Conservation (phyloP, 495 filamentous ascomycete species). For the Articulospora tetracladia region DNA sequence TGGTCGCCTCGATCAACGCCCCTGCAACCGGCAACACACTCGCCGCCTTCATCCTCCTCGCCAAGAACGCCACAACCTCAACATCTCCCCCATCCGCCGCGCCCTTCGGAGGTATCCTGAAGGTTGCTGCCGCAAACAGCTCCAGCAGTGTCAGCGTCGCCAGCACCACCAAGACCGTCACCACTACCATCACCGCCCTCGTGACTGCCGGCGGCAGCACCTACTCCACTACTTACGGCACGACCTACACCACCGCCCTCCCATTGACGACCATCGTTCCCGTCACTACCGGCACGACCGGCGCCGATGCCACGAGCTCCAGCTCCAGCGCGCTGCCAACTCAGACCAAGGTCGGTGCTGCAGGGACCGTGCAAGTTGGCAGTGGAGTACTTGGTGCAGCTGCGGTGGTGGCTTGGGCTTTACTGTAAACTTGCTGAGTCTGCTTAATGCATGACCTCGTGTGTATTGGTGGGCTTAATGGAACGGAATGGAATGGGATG, state of each 20-base stretch:
- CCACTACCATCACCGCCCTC: neutral
- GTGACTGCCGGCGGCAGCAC: neutral
- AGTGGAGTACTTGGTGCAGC: neutral
- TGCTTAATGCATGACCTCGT: too few species aligned
- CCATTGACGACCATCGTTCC: neutral
- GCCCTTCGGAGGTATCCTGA: conserved; percentile 29
- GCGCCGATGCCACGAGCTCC: neutral
- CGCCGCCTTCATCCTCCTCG: conserved; percentile 32
- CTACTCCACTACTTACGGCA: conserved; percentile 11
- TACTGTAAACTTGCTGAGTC: neutral
- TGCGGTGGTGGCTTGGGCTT: neutral
- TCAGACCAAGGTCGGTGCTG: neutral
- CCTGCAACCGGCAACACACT: conserved; percentile 30
- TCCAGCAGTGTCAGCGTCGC: neutral
- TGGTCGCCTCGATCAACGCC: conserved; percentile 39
- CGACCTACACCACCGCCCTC: conserved; percentile 5
- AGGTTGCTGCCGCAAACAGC: neutral
- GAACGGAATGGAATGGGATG: too few species aligned
- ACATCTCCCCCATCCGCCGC: conserved; percentile 34
- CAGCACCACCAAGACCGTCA: conserved; percentile 1
- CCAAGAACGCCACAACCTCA: conserved; percentile 28
- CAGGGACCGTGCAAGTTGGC: neutral
- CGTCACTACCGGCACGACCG: neutral
- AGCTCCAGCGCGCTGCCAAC: neutral
- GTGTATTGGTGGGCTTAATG: too few species aligned